Conservation (phyloP, 1,139 yeast genomes). For the Debaryomycetaceae sp. region DNA sequence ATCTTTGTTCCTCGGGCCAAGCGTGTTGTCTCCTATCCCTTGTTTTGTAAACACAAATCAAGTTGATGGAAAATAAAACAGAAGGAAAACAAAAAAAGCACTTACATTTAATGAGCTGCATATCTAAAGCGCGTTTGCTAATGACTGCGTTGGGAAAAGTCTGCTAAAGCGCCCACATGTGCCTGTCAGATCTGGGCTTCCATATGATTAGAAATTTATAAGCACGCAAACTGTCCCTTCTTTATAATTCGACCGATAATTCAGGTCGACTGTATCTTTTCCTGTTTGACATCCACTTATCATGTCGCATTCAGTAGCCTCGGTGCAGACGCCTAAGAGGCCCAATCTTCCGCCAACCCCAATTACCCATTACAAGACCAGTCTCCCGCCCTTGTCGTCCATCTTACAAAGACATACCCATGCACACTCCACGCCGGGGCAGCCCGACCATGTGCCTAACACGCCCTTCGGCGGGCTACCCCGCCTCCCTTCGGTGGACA, state of each 20-base stretch:
- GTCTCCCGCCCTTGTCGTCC: conserved; percentile 42
- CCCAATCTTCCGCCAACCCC: conserved; percentile 27
- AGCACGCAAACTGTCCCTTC: too few species aligned
- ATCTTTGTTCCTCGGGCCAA: too few species aligned
- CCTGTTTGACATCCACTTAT: too few species aligned
- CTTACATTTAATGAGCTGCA: conserved; percentile 5
- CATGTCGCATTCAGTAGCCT: conserved; percentile 6
- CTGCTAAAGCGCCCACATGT: too few species aligned
- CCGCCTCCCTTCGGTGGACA: conserved; percentile 24
- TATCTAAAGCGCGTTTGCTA: conserved; percentile 5
- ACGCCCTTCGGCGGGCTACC: conserved; percentile 6
- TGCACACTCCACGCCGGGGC: too few species aligned
- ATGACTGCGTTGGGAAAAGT: too few species aligned
- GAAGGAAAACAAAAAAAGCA: conserved; percentile 1
- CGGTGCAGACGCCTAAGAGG: conserved; percentile 28
- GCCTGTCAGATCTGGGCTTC: too few species aligned
- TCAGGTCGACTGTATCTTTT: too few species aligned
- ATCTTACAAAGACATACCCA: conserved; percentile 26
- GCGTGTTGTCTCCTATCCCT: too few species aligned
- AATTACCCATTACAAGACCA: conserved; percentile 16
- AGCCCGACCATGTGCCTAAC: too few species aligned
- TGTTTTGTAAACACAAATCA: conserved; percentile 6
- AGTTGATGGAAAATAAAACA: background rate
- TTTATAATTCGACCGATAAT: too few species aligned
- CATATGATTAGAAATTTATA: too few species aligned